Conservation (phyloP, 805 yeast genomes). For the Sporopachydermia lactativora region DNA sequence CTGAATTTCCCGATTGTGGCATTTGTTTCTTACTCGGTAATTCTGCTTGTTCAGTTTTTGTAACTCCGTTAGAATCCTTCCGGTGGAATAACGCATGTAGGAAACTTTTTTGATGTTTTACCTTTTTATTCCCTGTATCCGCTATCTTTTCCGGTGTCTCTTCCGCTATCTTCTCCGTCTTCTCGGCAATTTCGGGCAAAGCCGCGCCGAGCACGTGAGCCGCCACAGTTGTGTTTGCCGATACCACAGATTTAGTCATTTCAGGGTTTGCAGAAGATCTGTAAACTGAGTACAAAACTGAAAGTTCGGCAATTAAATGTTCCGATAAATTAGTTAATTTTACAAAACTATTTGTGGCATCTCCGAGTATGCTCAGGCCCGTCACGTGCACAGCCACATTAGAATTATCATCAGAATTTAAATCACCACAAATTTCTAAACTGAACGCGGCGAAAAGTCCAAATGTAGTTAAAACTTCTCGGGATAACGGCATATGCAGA, state of each 20-base stretch:
- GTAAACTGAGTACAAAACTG: constrained; percentile 21
- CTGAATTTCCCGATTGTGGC: too few relatives aligned
- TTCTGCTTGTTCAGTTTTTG: too few relatives aligned
- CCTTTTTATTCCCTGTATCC: neutral
- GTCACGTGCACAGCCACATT: constrained; percentile 11
- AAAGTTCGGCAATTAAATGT: constrained; percentile 24
- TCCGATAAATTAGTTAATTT: constrained; percentile 20
- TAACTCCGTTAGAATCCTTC: too few relatives aligned
- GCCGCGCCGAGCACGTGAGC: constrained; percentile 7
- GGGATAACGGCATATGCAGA: constrained; percentile 38
- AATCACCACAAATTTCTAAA: constrained; percentile 26
- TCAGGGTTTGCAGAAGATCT: constrained; percentile 22
- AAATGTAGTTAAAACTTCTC: constrained; percentile 21
- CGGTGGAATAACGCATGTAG: neutral
- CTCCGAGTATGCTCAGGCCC: constrained; percentile 16
- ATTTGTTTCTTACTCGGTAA: too few relatives aligned
- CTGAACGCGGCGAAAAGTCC: constrained; percentile 34
- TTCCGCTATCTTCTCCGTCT: constrained; percentile 5
- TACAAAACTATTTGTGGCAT: constrained; percentile 15
- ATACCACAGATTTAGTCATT: constrained; percentile 16
- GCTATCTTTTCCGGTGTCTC: neutral
- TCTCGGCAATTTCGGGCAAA: neutral
- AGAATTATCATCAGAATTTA: constrained; percentile 12
- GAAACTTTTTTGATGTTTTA: neutral
- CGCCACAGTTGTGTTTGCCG: constrained; percentile 17